Base-by-base conservation (phyloP, 306 rosid species). In the Inga leiocalycina region DNA sequence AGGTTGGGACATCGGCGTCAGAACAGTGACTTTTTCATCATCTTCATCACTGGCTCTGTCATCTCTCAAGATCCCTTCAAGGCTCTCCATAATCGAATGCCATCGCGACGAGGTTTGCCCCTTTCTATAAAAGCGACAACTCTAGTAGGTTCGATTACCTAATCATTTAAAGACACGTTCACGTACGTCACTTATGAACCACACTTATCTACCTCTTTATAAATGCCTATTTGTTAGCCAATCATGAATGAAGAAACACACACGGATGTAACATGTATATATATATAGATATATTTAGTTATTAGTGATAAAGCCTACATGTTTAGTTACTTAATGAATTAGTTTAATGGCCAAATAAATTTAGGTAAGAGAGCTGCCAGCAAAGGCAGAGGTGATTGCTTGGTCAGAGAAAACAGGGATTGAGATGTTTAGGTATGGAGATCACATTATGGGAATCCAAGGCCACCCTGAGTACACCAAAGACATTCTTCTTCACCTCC, bases 401-500 rank as follows among this genome's bases (percentile, higher is more conserved):
- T 90, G 94, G 93, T 96, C 98, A 0, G 99, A 96, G 2, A 93
- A 96, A 85, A 96, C 98, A 3, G 92, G 93, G 34, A 90, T 92
- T 74, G 99, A 96, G 81, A 89, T 93, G 91, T 96, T 96, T 43
- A 88, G 32, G 78, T 91, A 82, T 85, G 98, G 94, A 44, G 97
- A 96, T 32, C 97, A 95, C 87, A 88, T 95, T 3, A 89, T 95
- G 98, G 99, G 98, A 76, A 96, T 92, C 71, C 99, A 96, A 78
- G 99, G 99, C 27, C 99, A 96, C 76, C 99, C 99, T 39, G 99
- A 96, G 75, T 96, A 96, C 87, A 80, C 94, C 46, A 85, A 85
- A 74, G 99, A 96, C 86, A 96, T 93, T 76, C 98, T 96, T 80
- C 83, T 92, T 0, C 87, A 93, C 87, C 92, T 96, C 9, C 90